phyloP scores from a whole-genome alignment of 805 yeast genomes.

The Cyberlindnera euphorbiae region DNA sequence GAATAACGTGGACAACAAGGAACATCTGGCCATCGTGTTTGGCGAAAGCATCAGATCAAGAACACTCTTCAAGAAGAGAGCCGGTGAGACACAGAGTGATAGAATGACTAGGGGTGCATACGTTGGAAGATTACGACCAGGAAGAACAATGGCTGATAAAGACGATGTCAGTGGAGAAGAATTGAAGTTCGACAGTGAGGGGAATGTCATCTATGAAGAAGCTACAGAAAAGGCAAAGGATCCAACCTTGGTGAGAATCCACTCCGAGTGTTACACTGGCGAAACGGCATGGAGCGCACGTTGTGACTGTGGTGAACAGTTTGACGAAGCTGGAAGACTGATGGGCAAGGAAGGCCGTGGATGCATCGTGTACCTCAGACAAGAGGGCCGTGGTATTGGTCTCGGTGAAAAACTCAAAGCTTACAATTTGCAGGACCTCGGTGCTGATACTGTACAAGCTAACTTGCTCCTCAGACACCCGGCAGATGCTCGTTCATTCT shows the following conservation, averaged over 20 bases:
- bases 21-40: constrained; percentile 94
- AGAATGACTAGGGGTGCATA: constrained; percentile 99
- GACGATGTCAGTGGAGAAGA: constrained; percentile 42
- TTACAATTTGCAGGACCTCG: constrained; percentile 92
- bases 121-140: constrained; percentile 85
- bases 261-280: constrained; percentile 97
- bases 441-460: constrained; percentile 98
- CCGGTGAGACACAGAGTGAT: constrained; percentile 80
- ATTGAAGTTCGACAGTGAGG: constrained; percentile 37
- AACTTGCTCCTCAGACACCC: constrained; percentile 91
- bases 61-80: constrained; percentile 56
- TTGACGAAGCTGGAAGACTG: constrained; percentile 92
- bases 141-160: constrained; percentile 63
- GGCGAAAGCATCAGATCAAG: constrained; percentile 86
- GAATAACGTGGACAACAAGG: constrained; percentile 83
- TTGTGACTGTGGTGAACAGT: constrained; percentile 99
- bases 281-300: constrained; percentile 99
- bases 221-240: constrained; percentile 28
- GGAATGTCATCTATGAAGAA: constrained; percentile 29
- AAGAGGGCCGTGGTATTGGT: constrained; percentile 98
- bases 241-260: constrained; percentile 77
- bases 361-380: constrained; percentile 91
- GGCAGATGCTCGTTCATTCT: constrained; percentile 93
- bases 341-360: constrained; percentile 90
- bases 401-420: constrained; percentile 97